Conservation (phyloP, 2,329 filamentous ascomycete species). For the Gaeumannomyces tritici region DNA sequence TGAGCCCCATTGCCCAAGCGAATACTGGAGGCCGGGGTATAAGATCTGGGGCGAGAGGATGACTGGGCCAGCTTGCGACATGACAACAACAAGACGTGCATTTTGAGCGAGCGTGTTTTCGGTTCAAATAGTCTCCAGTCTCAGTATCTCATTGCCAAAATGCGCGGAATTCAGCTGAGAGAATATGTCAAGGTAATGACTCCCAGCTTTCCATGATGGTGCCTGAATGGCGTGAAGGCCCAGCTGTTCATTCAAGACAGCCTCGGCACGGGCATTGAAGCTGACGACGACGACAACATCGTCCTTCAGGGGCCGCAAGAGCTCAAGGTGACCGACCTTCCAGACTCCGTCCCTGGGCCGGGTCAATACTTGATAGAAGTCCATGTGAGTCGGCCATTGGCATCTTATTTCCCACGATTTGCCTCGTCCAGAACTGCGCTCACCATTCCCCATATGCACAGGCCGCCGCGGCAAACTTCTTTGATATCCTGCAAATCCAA, state of each 20-base stretch:
- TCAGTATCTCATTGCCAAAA: slow-evolving; percentile 8
- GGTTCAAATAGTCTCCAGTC: background rate
- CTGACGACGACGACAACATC: background rate
- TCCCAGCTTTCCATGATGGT: background rate
- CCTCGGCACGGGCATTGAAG: background rate
- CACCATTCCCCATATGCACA: background rate
- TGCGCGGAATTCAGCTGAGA: slow-evolving; percentile 23
- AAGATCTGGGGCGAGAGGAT: background rate
- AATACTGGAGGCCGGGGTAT: background rate
- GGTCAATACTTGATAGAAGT: slow-evolving; percentile 82
- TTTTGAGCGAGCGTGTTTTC: background rate
- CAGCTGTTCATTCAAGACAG: background rate
- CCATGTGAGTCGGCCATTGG: slow-evolving; percentile 27
- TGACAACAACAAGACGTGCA: background rate
- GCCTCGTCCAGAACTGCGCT: background rate
- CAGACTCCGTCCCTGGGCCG: slow-evolving; percentile 61
- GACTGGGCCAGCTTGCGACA: background rate
- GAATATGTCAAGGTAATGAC: slow-evolving; percentile 22
- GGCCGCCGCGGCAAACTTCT: slow-evolving; percentile 89
- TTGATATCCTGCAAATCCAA: slow-evolving; percentile 89
- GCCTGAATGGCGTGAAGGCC: background rate
- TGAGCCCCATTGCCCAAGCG: too few relatives aligned
- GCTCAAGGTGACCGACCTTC: slow-evolving; percentile 64
- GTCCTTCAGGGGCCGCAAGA: slow-evolving; percentile 59
- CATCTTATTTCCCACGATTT: too few relatives aligned